Evolutionary conservation across 495 filamentous ascomycete species (phyloP), one percentile per base, ranked within the genome.

Genomic region (Extremus antarcticus): DNA sequence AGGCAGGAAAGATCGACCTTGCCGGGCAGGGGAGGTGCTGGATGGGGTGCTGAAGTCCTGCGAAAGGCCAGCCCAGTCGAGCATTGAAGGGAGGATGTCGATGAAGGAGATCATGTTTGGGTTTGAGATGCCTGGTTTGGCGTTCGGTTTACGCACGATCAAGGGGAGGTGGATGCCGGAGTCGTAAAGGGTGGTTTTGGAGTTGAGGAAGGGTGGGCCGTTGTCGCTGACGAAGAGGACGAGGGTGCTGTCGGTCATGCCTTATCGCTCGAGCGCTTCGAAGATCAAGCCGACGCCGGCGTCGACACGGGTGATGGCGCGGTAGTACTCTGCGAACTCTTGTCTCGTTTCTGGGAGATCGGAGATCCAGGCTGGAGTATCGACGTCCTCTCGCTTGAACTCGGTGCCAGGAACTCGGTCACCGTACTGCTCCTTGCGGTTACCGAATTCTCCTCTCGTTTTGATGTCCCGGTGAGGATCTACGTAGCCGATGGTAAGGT

Each of bases 171-270:
- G 65, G 0, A 74, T 60, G 38, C 73, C 73, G 2, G 73, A 68
- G 50, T 76, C 73, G 46, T 73, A 76, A 1, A 76, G 62, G 0
- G 71, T 74, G 7, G 73, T 75, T 47, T 76, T 76, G 2, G 73
- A 75, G 53, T 75, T 76, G 43, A 75, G 54, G 57, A 76, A 76
- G 1, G 73, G 73, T 0, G 73, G 67, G 0, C 73, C 73, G 49
- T 76, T 76, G 47, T 76, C 73, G 53, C 71, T 74, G 9, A 70
- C 52, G 55, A 76, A 73, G 9, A 76, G 58, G 23, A 76, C 56
- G 0, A 75, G 54, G 0, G 73, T 76, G 46, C 69, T 65, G 19
- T 74, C 59, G 2, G 54, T 48, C 1, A 73, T 43, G 2, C 66
- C 69, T 17, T 45, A 55, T 1, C 58, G 43, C 22, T 69, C 55